Percentiles rank a stretch among this genome's conserved stretches.
Evolutionary conservation across 2,329 filamentous ascomycete genomes (phyloP).

Genomic region (Neopestalotiopsis clavispora): DNA sequence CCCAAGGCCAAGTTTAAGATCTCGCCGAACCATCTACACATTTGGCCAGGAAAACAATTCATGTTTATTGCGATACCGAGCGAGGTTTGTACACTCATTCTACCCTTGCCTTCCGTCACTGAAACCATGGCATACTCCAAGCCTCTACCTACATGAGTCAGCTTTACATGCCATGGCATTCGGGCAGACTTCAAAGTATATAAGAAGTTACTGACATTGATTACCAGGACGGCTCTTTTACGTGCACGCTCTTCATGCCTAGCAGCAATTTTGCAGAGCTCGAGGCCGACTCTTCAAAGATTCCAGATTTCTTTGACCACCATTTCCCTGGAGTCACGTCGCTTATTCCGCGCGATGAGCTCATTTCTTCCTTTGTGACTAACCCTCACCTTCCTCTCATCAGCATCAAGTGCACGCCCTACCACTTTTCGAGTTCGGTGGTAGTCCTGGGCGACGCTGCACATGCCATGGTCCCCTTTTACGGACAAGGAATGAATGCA

Average conservation of each 20-base stretch:
- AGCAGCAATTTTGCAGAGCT: constrained; percentile 71
- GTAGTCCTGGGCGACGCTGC: constrained; percentile 93
- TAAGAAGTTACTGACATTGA: constrained; percentile 8
- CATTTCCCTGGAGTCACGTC: constrained; percentile 87
- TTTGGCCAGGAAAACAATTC: constrained; percentile 91
- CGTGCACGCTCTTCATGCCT: constrained; percentile 90
- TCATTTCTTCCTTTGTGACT: constrained; percentile 74
- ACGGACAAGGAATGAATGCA: constrained; percentile 97
- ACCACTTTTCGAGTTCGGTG: constrained; percentile 77
- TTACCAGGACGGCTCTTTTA: constrained; percentile 84
- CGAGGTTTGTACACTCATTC: constrained; percentile 46
- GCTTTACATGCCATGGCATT: neutral
- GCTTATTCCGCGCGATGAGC: constrained; percentile 69
- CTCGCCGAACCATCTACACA: constrained; percentile 92
- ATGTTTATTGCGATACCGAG: constrained; percentile 99
- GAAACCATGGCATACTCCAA: neutral
- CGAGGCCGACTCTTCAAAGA: constrained; percentile 61
- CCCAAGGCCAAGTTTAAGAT: constrained; percentile 68
- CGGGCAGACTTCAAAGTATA: neutral
- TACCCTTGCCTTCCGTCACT: constrained; percentile 8
- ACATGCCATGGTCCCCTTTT: constrained; percentile 98
- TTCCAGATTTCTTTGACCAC: constrained; percentile 77
- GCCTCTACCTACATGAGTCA: neutral
- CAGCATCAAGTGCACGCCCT: constrained; percentile 88
- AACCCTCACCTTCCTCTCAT: constrained; percentile 95